These are phyloP conservation scores for Hawksworthiomyces lignivorus DNA, from an alignment of 2,329 filamentous ascomycete species.

Conservation along the genomic window DNA sequence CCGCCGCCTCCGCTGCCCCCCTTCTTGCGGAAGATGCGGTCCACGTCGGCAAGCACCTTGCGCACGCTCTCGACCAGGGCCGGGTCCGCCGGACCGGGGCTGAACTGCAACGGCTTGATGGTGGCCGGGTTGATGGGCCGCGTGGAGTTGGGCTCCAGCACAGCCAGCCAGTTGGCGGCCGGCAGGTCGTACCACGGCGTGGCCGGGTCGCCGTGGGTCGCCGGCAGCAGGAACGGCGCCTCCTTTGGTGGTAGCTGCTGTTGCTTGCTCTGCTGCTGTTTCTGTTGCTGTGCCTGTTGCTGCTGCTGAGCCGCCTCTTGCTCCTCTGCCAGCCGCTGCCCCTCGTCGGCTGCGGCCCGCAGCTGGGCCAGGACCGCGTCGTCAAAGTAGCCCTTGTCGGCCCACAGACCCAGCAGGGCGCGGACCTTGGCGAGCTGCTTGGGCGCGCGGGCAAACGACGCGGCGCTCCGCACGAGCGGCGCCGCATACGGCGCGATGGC, in stretches of 20 bases:
- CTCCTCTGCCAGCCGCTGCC: conserved; percentile 5
- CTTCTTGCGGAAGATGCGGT: conserved; percentile 65
- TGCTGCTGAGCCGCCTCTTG: conserved; percentile 24
- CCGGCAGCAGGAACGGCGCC: conserved; percentile 62
- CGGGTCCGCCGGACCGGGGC: conserved; percentile 59
- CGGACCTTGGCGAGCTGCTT: conserved; percentile 60
- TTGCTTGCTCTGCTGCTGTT: background rate
- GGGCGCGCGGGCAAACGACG: conserved; percentile 51
- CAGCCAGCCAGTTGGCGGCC: conserved; percentile 71
- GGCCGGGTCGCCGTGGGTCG: conserved; percentile 66
- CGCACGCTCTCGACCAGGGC: conserved; percentile 62
- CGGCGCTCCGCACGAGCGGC: conserved; percentile 51
- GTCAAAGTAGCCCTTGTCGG: conserved; percentile 54
- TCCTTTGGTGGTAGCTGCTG: conserved; percentile 36
- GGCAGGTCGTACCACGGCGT: conserved; percentile 76
- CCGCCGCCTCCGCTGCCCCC: too few relatives aligned
- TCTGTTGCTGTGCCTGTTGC: background rate
- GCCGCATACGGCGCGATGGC: conserved; percentile 52
- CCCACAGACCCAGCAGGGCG: conserved; percentile 62
- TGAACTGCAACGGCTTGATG: conserved; percentile 64
- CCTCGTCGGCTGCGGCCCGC: conserved; percentile 44
- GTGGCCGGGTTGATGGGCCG: conserved; percentile 63
- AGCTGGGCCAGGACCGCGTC: conserved; percentile 48
- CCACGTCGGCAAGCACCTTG: conserved; percentile 59
- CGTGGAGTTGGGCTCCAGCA: conserved; percentile 68